Evolutionary conservation across 495 filamentous ascomycete species (phyloP).

Genomic region (Penicillium subrubescens): DNA sequence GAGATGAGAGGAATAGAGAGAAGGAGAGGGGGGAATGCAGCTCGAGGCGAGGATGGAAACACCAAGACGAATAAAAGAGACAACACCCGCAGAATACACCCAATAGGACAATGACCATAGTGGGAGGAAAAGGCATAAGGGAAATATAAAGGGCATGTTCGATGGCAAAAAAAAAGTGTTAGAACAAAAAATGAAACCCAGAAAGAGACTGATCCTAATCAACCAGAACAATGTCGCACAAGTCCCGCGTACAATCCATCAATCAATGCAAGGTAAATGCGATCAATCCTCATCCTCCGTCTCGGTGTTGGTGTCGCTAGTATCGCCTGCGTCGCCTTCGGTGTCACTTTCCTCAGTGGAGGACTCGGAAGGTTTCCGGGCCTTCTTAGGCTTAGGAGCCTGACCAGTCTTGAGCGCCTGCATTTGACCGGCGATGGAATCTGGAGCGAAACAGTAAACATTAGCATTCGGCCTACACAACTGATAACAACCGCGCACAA

Average conservation of each 20-base stretch:
- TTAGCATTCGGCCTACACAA: neutral
- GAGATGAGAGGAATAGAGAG: conserved; percentile 1
- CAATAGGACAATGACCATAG: conserved; percentile 8
- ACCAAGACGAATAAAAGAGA: neutral
- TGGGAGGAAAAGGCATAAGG: conserved; percentile 9
- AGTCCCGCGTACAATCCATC: conserved; percentile 27
- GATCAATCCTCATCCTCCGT: conserved; percentile 64
- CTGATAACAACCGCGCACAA: neutral
- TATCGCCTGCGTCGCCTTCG: conserved; percentile 76
- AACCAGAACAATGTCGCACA: conserved; percentile 23
- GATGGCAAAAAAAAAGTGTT: conserved; percentile 3
- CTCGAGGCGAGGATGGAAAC: neutral
- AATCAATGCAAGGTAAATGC: conserved; percentile 27
- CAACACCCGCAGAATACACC: conserved; percentile 20
- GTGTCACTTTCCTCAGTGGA: conserved; percentile 87
- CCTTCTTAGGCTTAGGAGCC: conserved; percentile 56
- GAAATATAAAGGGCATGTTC: conserved; percentile 2
- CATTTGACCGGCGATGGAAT: conserved; percentile 96
- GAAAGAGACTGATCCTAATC: conserved; percentile 8
- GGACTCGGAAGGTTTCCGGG: conserved; percentile 57
- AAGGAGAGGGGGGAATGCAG: neutral
- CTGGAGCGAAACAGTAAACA: conserved; percentile 52
- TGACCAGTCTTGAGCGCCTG: conserved; percentile 76
- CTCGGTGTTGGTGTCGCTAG: conserved; percentile 79
- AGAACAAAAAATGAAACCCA: conserved; percentile 5